Base-by-base conservation (phyloP, 495 filamentous ascomycete species). In the Cercophora samala region DNA sequence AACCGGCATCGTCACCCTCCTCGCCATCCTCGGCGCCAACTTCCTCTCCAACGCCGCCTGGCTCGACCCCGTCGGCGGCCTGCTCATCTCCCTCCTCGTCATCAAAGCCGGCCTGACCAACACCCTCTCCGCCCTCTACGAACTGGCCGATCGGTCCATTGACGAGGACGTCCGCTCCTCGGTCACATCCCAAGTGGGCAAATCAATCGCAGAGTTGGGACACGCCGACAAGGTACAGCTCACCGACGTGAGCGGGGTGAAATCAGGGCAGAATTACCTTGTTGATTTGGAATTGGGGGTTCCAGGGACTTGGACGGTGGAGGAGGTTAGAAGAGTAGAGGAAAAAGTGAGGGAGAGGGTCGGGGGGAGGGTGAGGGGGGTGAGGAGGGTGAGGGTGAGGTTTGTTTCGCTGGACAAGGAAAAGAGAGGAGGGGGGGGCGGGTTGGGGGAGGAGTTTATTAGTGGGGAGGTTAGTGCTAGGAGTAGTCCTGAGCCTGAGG, bases 11-110 rank as follows among this genome's bases (percentile, higher is more conserved):
- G 95, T 97, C 61, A 95, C 95, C 13, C 83, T 99, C 17, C 77
- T 88, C 60, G 93, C 90, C 19, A 97, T 99, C 72, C 86, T 90
- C 26, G 94, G 92, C 32, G 91, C 91, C n/a, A 93, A 97, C 76
- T 77, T 97, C 60, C 85, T 97, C 51, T 80, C 86, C 25, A 88
- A 94, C 70, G 91, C 92, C 53, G 83, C 88, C 56, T 97, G 93
- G 93, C 84, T 98, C 55, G 96, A 99, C 78, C 93, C 95, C n/a
- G 89, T 97, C 61, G 95, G 95, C 56, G 93, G 95, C 15, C 83
- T 98, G 21, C 75, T 97, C 24, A 97, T 99, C 64, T 96, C 93
- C 26, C 74, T 92, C 53, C 90, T 99, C 87, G 94, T 99, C 23
- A 89, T 98, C 72, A 91, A 88, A 67, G 95, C 95, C 21, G 95